Evolutionary conservation across 371 early-diverging fungal genomes (phyloP), one percentile per base, ranked within the genome.

Genomic region (Hamiltosporidium magnivora): DNA sequence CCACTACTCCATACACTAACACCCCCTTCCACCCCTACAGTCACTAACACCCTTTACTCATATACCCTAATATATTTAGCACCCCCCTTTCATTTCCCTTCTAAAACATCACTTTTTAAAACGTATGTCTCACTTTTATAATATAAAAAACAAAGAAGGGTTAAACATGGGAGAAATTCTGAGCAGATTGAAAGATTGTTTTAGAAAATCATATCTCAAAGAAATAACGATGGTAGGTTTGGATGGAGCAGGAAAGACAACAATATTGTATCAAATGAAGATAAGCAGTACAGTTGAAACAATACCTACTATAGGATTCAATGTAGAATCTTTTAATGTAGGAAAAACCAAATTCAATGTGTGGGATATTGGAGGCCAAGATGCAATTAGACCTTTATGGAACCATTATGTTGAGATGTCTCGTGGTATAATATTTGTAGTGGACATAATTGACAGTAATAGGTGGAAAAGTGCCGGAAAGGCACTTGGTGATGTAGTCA

Each of bases 271-370:
- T 84, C 84, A 86, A 78, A 83, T 89, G 69, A 90, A 96, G 86
- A 84, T 91, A 66, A 94, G 93, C 66, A 91, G 93, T 84, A 89
- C 90, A 69, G 92, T 94, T 64, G 91, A 92, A 53, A 96, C 99
- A 63, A 93, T 95, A 76, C 99, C 99, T 49, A 96, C 96, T 0
- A 77, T 82, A 37, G 84, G 84, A 39, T 83, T 84, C 66, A 84
- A 84, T 63, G 66, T 79, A 25, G 84, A 84, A 56, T 70, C 55
- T 9, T 67, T 81, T 43, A 76, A 73, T 44, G 72, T 83, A 25
- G 76, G 71, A 40, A 78, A 73, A 53, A 73, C 77, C 4, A 75
- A 54, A 12, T 78, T 84, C 54, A 72, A 74, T 2, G 75, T 80
- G 9, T 84, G 82, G 81, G 84, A 84, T 67, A 75, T 84, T n/a